Base-by-base conservation (phyloP, 2,329 filamentous ascomycete species). In the Periglandula ipomoeae region DNA sequence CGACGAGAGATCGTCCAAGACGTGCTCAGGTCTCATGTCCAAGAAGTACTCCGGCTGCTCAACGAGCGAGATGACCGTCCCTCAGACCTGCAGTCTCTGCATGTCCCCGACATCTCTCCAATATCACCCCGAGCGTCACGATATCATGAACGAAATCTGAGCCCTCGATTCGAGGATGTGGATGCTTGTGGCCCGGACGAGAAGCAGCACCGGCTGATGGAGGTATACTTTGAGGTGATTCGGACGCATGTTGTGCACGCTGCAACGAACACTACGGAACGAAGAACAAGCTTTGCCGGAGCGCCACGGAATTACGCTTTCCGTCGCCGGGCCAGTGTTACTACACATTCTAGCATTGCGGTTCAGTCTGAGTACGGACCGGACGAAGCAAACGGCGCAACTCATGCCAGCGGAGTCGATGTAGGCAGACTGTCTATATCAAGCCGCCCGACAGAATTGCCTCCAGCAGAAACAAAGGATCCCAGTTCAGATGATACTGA, bases 151-250 rank as follows among this genome's bases (percentile, higher is more conserved):
- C 27, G 27, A 22, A 15, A 49, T 20, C 39, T 43, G 20, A 41
- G 50, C 20, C 52, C 56, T 2, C 57, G 58, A 3, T 74, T 78
- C 27, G 65, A 70, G 13, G 69, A 74, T 10, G 70, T 80, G 30
- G 66, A 71, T 48, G 61, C 68, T 9, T 71, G 70, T 0, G 64
- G 68, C 11, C 70, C 74, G 0, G 74, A 76, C 23, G 67, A 73
- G 15, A 69, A 74, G 30, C 74, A 79, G 52, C 60, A 68, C 20
- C 65, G 65, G 10, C 68, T 80, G n/a, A 71, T 80, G 65, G 62
- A 70, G 3, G 70, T 76, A 2, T 80, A 80, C 56, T 79, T 78
- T 52, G 53, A 65, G 10, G 56, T 64, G 1, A 65, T 80, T 13
- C 66, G 70, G 5, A 61, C 55, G 3, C 58, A 61, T 3, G 73